Base-by-base conservation (phyloP, 2,329 filamentous ascomycete species). In the Ophiocordyceps camponoti-saundersi region DNA sequence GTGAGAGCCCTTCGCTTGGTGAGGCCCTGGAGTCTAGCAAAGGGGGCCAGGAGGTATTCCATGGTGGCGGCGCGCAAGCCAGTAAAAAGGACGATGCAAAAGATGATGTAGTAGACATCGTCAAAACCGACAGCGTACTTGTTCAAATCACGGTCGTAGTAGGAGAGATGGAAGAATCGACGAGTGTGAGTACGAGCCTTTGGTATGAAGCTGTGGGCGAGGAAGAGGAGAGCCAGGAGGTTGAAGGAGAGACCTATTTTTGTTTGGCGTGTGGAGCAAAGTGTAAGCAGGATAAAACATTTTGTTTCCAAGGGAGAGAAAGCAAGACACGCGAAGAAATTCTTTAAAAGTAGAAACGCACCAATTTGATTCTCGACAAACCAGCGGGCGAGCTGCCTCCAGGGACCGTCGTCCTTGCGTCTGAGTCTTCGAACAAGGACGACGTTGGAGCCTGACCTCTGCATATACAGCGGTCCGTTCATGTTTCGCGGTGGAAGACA, bases 141-240 rank as follows among this genome's bases (percentile, higher is more conserved):
- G 42, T 77, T 80, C 1, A 79, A 78, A 8, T 68, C 59, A 0
- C 77, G 65, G 59, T 90, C 85, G 64, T 82, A 80, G 68, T 96
- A 92, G 48, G 85, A 89, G 49, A 95, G 75, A 48, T 79, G 75
- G 66, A 94, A 88, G 70, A 95, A 95, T 55, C 89, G 92, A 57
- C 75, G 73, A n/a, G 88, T 94, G 57, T 84, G 79, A 46, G 75
- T 69, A 53, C 86, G 79, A 44, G 88, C 79, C 56, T 81, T 82
- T 46, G 90, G 88, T 60, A 95, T 87, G 59, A 82, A 80, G 56
- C 80, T 68, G 67, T 95, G 87, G 48, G 85, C 79, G 53, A 94
- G 78, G 61, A 83, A 79, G 53, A 95, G 78, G 53, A 93, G 79
- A 48, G 86, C 78, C 52, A 95, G 70, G 49, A 92, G 79, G 62